Evolutionary conservation across 2,329 filamentous ascomycete genomes (phyloP).

Genomic region (Ophiostoma piceae): DNA sequence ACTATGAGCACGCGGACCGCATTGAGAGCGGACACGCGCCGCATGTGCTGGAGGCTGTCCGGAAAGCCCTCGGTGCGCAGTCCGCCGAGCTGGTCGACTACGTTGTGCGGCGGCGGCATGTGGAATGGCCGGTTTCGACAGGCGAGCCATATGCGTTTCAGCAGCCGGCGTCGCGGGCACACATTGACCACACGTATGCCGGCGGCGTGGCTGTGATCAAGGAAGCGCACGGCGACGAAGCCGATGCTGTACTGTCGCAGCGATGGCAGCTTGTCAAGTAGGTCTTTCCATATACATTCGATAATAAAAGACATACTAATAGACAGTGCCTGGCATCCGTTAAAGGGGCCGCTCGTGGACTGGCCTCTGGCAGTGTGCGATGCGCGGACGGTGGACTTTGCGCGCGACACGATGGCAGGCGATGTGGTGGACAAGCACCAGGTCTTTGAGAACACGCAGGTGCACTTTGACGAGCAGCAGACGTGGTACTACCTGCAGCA

Average conservation of each 20-base stretch:
- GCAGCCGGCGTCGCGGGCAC: constrained; percentile 26
- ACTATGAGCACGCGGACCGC: background rate
- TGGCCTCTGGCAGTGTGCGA: constrained; percentile 29
- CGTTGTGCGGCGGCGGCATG: constrained; percentile 27
- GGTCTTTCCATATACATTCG: background rate
- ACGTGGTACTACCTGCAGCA: constrained; percentile 28
- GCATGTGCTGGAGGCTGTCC: constrained; percentile 13
- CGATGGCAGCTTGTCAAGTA: constrained; percentile 5
- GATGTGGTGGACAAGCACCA: constrained; percentile 28
- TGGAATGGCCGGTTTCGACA: constrained; percentile 25
- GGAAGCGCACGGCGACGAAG: constrained; percentile 38
- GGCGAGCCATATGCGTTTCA: constrained; percentile 24
- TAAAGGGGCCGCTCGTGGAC: constrained; percentile 27
- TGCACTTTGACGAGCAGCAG: constrained; percentile 27
- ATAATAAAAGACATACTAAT: background rate
- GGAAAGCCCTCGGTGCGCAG: constrained; percentile 19
- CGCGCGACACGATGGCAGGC: constrained; percentile 27
- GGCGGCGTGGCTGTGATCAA: constrained; percentile 50
- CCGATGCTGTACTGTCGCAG: background rate
- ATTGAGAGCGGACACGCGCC: background rate
- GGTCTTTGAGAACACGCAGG: constrained; percentile 29
- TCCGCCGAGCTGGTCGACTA: constrained; percentile 27
- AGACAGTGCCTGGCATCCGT: constrained; percentile 28
- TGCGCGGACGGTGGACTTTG: constrained; percentile 27
- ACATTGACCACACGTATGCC: constrained; percentile 32